phyloP scores from a whole-genome alignment of 495 filamentous ascomycete species.

The Trypethelium eluteriae region DNA sequence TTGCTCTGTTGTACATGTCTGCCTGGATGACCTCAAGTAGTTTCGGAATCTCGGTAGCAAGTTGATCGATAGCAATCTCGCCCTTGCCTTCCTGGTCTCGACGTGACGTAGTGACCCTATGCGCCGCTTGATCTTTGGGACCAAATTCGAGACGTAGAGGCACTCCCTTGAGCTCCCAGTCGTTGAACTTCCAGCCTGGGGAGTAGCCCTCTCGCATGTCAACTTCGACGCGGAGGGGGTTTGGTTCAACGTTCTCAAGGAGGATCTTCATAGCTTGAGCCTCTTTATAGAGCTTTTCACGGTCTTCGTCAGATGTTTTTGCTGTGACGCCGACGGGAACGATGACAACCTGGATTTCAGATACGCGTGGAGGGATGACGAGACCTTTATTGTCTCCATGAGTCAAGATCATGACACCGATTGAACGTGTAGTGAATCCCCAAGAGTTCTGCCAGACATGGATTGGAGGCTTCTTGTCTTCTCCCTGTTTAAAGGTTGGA shows the following conservation, averaged over 20 bases:
- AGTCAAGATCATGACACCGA: slow-evolving; percentile 97
- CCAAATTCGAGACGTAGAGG: slow-evolving; percentile 92
- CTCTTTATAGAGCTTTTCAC: slow-evolving; percentile 59
- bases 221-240: slow-evolving; percentile 44
- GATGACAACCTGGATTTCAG: slow-evolving; percentile 75
- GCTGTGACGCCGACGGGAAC: slow-evolving; percentile 91
- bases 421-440: slow-evolving; percentile 90
- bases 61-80: slow-evolving; percentile 61
- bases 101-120: slow-evolving; percentile 74
- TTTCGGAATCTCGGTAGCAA: slow-evolving; percentile 61
- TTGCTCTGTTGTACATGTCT: slow-evolving; percentile 77
- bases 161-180: slow-evolving; percentile 92
- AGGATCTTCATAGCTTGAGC: slow-evolving; percentile 57
- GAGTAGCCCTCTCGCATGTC: slow-evolving; percentile 82
- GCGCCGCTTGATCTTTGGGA: slow-evolving; percentile 77
- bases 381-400: slow-evolving; percentile 92
- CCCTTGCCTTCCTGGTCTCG: slow-evolving; percentile 74
- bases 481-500: slow-evolving; percentile 57
- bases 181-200: slow-evolving; percentile 95
- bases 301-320: slow-evolving; percentile 71
- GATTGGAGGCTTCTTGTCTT: slow-evolving; percentile 57
- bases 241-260: slow-evolving; percentile 33
- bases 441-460: slow-evolving; percentile 97
- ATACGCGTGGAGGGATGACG: slow-evolving; percentile 82
- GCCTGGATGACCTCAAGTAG: slow-evolving; percentile 82